Conservation (phyloP, 1,284 basidiomycete genomes). For the Erythrobasidium hasegawianum region DNA sequence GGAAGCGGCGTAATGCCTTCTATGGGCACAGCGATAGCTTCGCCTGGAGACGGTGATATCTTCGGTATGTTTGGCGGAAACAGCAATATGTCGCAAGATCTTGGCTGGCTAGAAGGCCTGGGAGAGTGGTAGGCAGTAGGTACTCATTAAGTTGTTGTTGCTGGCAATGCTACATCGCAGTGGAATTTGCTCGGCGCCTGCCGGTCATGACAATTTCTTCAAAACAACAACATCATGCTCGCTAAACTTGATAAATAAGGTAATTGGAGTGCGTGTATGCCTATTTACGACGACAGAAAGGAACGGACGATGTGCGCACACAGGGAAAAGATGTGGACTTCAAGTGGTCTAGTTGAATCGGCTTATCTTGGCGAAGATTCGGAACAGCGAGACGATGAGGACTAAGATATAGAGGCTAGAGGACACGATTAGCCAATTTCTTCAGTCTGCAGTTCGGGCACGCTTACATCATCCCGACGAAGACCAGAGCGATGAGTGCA, state of each 20-base stretch:
- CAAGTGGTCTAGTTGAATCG: slow-evolving; percentile 1
- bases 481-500: slow-evolving; percentile 62
- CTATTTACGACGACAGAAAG: no score
- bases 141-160: background rate
- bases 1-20: background rate
- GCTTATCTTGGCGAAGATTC: slow-evolving; percentile 80
- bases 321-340: no score
- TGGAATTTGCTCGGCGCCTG: no score
- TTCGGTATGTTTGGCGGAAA: slow-evolving; percentile 12
- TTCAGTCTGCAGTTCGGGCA: background rate
- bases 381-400: slow-evolving; percentile 75
- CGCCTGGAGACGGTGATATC: slow-evolving; percentile 11
- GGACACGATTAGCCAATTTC: slow-evolving; percentile 28
- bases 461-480: slow-evolving; percentile 32
- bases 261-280: no score
- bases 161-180: no score
- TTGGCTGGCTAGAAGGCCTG: slow-evolving; percentile 29
- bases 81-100: slow-evolving; percentile 15
- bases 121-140: slow-evolving; percentile 21
- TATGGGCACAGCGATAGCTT: slow-evolving; percentile 8
- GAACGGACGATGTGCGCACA: no score
- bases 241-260: no score
- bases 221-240: no score
- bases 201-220: no score
- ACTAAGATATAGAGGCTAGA: slow-evolving; percentile 67